A percentile compares a stretch with the other conserved stretches of the same genome.
These are phyloP conservation scores for Termitomyces sp. DNA, from an alignment of 768 basidiomycete species.

Conservation along the genomic window DNA sequence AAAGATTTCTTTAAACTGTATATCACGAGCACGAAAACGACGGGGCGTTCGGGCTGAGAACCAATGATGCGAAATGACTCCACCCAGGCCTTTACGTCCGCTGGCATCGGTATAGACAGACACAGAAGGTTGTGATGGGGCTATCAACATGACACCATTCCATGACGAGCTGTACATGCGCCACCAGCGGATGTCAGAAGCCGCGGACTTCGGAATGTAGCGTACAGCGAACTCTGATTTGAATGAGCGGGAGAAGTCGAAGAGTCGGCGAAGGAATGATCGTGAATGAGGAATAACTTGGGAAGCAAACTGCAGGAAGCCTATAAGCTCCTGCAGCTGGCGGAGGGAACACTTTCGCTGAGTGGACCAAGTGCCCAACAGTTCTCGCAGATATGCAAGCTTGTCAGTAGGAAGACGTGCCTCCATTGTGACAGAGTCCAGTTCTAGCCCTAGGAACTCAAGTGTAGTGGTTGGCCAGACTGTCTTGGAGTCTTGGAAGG, in stretches of 20 bases:
- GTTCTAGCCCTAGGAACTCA: constrained; percentile 22
- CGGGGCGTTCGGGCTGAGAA: too few relatives aligned
- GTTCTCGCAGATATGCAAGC: constrained; percentile 16
- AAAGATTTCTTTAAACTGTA: too few relatives aligned
- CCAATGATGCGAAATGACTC: too few relatives aligned
- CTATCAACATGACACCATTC: constrained; percentile 22
- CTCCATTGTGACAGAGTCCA: constrained; percentile 19
- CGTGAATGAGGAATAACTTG: constrained; percentile 26
- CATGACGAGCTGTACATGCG: too few relatives aligned
- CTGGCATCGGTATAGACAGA: too few relatives aligned
- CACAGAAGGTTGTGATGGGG: constrained; percentile 5
- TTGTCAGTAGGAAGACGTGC: constrained; percentile 27
- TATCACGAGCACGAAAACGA: too few relatives aligned
- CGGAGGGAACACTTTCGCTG: constrained; percentile 14
- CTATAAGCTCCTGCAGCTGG: constrained; percentile 25
- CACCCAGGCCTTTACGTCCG: too few relatives aligned
- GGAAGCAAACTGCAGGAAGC: too few relatives aligned
- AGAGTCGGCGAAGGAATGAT: constrained; percentile 21
- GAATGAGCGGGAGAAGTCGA: constrained; percentile 23
- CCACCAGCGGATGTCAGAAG: too few relatives aligned
- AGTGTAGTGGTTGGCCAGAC: too few relatives aligned
- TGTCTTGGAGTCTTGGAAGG: too few relatives aligned
- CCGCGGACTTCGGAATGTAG: too few relatives aligned
- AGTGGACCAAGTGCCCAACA: constrained; percentile 18
- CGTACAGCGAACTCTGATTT: constrained; percentile 11